Conservation (phyloP, 2,329 filamentous ascomycete species). For the Knufia petricola region DNA sequence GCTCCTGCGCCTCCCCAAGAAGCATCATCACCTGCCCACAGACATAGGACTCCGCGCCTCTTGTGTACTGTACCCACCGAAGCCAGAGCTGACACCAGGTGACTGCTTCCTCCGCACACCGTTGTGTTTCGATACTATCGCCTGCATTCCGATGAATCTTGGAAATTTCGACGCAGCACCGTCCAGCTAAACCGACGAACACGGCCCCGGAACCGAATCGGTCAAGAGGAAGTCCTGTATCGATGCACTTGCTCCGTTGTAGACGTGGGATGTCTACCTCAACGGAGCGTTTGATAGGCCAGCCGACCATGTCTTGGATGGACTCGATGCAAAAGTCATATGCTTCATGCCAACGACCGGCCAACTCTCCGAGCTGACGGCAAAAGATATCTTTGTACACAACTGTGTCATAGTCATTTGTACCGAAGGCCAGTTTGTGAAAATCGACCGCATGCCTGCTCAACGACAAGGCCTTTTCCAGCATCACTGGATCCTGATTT, state of each 20-base stretch:
- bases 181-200: background rate
- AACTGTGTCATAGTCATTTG: background rate
- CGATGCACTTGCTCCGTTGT: background rate
- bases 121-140: background rate
- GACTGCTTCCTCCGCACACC: background rate
- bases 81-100: background rate
- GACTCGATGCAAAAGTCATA: background rate
- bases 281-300: background rate
- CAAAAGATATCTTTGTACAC: background rate
- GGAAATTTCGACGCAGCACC: background rate
- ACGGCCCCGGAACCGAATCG: background rate
- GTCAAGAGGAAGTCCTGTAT: background rate
- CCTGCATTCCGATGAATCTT: background rate
- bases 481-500: background rate
- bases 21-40: background rate
- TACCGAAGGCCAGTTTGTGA: background rate
- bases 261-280: background rate
- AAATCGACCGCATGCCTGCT: background rate
- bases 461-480: background rate
- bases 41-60: background rate
- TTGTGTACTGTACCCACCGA: background rate
- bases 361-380: background rate
- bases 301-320: background rate
- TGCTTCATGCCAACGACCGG: background rate
- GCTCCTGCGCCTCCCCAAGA: background rate